Percentiles rank a stretch among this genome's conserved stretches.
Evolutionary conservation across 192 early-diverging fungal species (phyloP).

Genomic region (Backusella macrospora): DNA sequence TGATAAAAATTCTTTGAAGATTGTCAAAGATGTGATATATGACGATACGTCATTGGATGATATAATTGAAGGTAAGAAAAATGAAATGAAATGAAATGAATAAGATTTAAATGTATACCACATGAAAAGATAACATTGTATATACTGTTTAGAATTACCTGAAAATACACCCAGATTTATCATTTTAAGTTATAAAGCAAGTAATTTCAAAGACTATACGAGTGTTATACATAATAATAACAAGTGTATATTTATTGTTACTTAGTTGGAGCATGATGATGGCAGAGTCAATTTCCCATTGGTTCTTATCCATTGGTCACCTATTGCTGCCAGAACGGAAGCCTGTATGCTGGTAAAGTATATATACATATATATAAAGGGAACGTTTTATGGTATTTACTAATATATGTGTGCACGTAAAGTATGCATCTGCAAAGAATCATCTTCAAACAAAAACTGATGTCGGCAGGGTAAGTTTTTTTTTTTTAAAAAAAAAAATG

Average conservation of each 20-base stretch:
- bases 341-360: conserved; percentile 48
- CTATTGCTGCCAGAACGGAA: conserved; percentile 46
- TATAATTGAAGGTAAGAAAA: conserved; percentile 50
- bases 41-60: conserved; percentile 56
- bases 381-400: not conserved
- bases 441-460: conserved; percentile 60
- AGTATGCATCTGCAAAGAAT: conserved; percentile 69
- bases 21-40: conserved; percentile 54
- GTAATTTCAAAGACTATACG: not conserved
- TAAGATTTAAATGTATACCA: not conserved
- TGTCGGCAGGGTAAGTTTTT: conserved; percentile 61
- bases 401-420: conserved; percentile 4
- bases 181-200: conserved; percentile 59
- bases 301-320: conserved; percentile 70
- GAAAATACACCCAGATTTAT: conserved; percentile 68
- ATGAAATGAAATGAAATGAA: not conserved
- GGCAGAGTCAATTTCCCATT: conserved; percentile 78
- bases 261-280: conserved; percentile 56
- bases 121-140: not conserved
- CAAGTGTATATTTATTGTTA: not conserved
- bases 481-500: not conserved
- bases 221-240: not conserved
- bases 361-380: not conserved
- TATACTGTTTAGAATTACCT: conserved; percentile 49
- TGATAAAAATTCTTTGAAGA: conserved; percentile 46